Percentiles rank a stretch among this genome's conserved stretches.
Evolutionary conservation across 352 stramenopile genomes (phyloP).

Genomic region (Poterioochromonas sp.): DNA sequence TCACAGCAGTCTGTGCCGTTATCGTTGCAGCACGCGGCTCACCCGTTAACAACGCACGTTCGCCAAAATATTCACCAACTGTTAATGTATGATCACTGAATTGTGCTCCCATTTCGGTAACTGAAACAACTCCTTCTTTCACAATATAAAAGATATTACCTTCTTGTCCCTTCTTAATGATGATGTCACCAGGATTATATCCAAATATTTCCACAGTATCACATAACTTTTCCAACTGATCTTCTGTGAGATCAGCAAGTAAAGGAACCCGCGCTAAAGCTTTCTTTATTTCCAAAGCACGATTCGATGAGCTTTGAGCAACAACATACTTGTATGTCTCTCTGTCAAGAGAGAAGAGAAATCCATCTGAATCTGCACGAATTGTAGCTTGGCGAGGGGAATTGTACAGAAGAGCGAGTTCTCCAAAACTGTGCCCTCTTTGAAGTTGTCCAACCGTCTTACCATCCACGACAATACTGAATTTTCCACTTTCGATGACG

Average conservation of each 20-base stretch:
- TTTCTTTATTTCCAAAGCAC: constrained; percentile 24
- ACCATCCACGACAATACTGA: constrained; percentile 57
- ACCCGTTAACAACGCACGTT: constrained; percentile 81
- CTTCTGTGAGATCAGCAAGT: constrained; percentile 2
- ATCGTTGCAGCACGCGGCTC: constrained; percentile 73
- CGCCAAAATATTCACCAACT: constrained; percentile 86
- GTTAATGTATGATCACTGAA: constrained; percentile 63
- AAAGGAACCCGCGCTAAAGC: not conserved
- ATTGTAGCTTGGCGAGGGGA: constrained; percentile 71
- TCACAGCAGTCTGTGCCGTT: constrained; percentile 46
- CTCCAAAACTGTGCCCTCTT: constrained; percentile 71
- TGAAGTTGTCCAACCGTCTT: constrained; percentile 55
- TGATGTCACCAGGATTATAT: constrained; percentile 68
- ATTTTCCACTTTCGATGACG: constrained; percentile 75
- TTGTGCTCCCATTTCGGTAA: constrained; percentile 36
- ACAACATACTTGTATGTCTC: constrained; percentile 42
- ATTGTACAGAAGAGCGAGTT: constrained; percentile 83
- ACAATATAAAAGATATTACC: constrained; percentile 96
- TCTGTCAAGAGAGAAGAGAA: constrained; percentile 54
- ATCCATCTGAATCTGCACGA: constrained; percentile 49
- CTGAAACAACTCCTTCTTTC: constrained; percentile 70
- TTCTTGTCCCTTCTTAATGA: constrained; percentile 83
- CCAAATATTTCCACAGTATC: constrained; percentile 47
- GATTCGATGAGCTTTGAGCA: constrained; percentile 35
- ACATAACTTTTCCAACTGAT: constrained; percentile 42